A percentile compares a stretch with the other conserved stretches of the same genome.
Evolutionary conservation across 306 rosid genomes (phyloP).

Genomic region (Sophora flavescens): DNA sequence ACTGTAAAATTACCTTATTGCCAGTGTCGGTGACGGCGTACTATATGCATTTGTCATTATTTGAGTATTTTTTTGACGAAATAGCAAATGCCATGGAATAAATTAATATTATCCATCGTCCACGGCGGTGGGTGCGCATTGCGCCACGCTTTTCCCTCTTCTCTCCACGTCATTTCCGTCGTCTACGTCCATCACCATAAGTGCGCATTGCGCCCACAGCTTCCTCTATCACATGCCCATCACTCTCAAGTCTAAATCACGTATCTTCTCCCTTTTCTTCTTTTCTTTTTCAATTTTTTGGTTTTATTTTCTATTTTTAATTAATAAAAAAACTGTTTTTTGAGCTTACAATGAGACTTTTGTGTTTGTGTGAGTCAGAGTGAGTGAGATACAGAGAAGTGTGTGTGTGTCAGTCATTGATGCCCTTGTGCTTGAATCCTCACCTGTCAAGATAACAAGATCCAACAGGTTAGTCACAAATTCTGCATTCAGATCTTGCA

Average conservation of each 20-base stretch:
- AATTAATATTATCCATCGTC: neutral
- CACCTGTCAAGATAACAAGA: constrained; percentile 26
- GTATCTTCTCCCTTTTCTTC: neutral
- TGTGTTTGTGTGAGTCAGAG: constrained; percentile 21
- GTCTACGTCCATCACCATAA: constrained; percentile 50
- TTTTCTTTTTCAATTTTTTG: neutral
- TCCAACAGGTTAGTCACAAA: constrained; percentile 45
- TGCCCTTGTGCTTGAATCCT: constrained; percentile 38
- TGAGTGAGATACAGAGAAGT: constrained; percentile 15
- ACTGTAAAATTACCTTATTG: no score
- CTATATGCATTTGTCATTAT: no score
- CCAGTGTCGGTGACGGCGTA: no score
- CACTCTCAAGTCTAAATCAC: neutral
- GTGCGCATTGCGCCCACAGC: constrained; percentile 12
- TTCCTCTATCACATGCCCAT: neutral
- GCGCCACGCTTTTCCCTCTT: constrained; percentile 2
- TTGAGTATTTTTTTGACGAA: no score
- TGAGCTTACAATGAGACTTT: neutral
- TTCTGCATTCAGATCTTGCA: constrained; percentile 50
- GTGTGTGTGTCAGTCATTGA: constrained; percentile 33
- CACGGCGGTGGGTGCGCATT: neutral
- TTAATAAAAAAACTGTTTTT: no score
- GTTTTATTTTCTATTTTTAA: neutral
- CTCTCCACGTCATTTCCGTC: constrained; percentile 35
- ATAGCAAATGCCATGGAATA: no score